Base-by-base conservation (phyloP, 352 stramenopile genomes). In the Hyaloperonospora brassicae region DNA sequence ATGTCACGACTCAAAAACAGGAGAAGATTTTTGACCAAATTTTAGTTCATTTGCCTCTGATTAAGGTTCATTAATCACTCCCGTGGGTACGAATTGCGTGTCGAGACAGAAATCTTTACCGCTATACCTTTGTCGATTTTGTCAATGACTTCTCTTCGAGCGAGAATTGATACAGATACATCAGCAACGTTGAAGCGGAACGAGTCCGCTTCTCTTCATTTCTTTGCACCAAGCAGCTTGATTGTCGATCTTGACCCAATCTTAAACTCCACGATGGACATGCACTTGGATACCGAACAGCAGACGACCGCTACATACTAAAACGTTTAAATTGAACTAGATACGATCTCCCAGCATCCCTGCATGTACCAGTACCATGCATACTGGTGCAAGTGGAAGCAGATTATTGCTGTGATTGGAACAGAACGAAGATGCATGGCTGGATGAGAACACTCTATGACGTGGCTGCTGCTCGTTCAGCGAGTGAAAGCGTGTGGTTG, bases 11-110 rank as follows among this genome's bases (percentile, higher is more conserved):
- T 6, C 83, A 93, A 62, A 93, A 89, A 23, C 78, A 91, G 41
- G 80, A 93, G 41, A 93, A 93, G 49, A 86, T 93, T 51, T 93
- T 84, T 46, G 80, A 89, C 49, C 83, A 93, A 57, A 85, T 93
- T 35, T 60, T 93, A 38, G 90, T 93, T 53, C 80, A 87, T 56
- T 64, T 85, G 1, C 62, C 67, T 7, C 59, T 90, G 80, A 78
- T 50, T 35, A 9, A 93, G 89, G 23, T 81, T 93, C 40, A 27
- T 91, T 6, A 76, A 89, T 25, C 31, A 58, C 1, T 61, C 68
- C 0, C 55, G 23, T 38, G 54, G 75, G 43, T 80, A 81, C 40
- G 55, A 72, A 3, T 52, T 93, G 12, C 56, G 24, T 21, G 69
- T 68, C 1, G 68, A 89, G 55, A 91, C 78, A 0, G 72, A 73